Evolutionary conservation across 495 filamentous ascomycete species (phyloP).

Genomic region (Aspergillus affinis): DNA sequence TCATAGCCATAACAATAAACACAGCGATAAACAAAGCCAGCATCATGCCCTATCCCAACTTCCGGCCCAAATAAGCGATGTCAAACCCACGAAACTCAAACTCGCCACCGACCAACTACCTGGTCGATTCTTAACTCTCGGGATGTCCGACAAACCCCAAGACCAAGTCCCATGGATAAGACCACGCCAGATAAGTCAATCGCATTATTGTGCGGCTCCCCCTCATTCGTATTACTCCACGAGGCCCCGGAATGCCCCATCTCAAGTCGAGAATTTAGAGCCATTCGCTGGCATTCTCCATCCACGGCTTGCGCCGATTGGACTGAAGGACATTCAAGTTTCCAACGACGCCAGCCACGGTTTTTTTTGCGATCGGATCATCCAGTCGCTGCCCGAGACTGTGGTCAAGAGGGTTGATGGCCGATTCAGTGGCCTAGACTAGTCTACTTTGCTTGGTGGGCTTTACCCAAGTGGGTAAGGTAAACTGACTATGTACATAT

Average conservation of each 20-base stretch:
- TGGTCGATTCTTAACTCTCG: background rate
- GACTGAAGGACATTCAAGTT: no score
- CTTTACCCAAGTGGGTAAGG: background rate
- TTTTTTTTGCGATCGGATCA: background rate
- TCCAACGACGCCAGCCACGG: background rate
- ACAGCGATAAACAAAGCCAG: no score
- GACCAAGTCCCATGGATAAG: background rate
- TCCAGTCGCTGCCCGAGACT: no score
- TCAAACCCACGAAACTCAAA: background rate
- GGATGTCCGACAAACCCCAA: background rate
- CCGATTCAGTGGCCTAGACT: background rate
- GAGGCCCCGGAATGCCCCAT: no score
- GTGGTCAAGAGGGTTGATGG: no score
- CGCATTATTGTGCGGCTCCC: background rate
- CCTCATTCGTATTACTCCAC: background rate
- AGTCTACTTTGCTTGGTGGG: background rate
- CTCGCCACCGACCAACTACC: background rate
- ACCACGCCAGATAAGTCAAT: background rate
- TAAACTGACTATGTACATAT: no score
- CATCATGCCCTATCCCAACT: background rate
- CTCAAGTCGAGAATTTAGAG: background rate
- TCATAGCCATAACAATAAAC: no score
- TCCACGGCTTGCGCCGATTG: no score
- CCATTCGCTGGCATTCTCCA: no score
- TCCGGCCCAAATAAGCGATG: background rate